These are phyloP conservation scores for Balansia obtecta DNA, from an alignment of 2,329 filamentous ascomycete species.

Conservation along the genomic window DNA sequence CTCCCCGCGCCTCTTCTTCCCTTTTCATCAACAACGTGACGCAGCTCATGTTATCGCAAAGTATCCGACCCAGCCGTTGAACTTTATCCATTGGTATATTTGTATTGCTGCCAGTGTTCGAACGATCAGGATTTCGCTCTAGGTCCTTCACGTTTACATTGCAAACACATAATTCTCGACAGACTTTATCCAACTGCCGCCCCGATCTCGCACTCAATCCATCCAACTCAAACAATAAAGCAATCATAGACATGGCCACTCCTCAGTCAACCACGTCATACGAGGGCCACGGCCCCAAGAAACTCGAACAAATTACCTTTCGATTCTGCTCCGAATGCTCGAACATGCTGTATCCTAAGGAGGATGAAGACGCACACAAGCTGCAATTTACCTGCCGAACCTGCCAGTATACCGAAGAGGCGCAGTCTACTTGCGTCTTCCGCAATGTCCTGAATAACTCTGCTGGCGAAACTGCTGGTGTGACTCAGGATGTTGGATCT, in stretches of 20 bases:
- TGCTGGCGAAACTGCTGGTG: conserved; percentile 88
- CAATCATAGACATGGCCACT: conserved; percentile 37
- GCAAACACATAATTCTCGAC: conserved; percentile 2
- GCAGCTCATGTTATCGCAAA: conserved; percentile 1
- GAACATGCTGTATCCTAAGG: conserved; percentile 95
- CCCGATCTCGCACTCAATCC: not conserved
- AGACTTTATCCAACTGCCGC: not conserved
- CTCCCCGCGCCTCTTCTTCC: not conserved
- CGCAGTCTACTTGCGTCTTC: conserved; percentile 83
- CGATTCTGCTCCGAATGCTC: conserved; percentile 98
- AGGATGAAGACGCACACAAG: conserved; percentile 71
- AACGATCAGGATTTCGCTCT: not conserved
- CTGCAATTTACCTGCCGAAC: conserved; percentile 94
- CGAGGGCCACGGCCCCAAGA: conserved; percentile 33
- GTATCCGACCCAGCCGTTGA: not conserved
- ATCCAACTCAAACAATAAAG: not conserved
- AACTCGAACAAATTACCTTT: conserved; percentile 78
- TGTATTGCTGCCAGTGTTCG: not conserved
- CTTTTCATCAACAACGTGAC: conserved; percentile 2
- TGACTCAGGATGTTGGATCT: conserved; percentile 91
- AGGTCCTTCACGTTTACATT: not conserved
- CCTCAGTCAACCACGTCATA: conserved; percentile 37
- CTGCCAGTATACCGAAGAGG: conserved; percentile 81
- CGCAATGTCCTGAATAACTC: conserved; percentile 87
- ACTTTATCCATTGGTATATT: not conserved